Conservation (phyloP, 306 rosid species). For the Geum urbanum region DNA sequence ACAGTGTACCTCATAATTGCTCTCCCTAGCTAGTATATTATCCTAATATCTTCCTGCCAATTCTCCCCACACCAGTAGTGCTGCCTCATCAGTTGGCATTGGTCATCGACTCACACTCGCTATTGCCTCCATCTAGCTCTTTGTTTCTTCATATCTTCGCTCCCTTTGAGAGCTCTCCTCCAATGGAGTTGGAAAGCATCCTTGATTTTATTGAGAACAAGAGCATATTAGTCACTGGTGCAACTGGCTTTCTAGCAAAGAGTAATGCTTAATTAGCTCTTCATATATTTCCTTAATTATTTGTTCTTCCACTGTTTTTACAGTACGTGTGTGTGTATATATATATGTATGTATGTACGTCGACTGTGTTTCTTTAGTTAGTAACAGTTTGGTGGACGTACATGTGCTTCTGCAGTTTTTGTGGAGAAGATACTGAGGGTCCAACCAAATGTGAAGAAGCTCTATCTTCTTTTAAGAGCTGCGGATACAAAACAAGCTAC, state of each 20-base stretch:
- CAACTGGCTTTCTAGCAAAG: constrained; percentile 71
- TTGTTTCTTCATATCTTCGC: neutral
- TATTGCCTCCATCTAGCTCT: neutral
- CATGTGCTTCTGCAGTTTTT: constrained; percentile 40
- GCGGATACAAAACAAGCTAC: constrained; percentile 45
- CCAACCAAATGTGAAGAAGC: constrained; percentile 73
- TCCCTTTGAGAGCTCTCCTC: neutral
- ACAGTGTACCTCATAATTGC: constrained; percentile 9
- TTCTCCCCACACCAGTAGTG: neutral
- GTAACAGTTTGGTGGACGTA: neutral
- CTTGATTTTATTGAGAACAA: constrained; percentile 46
- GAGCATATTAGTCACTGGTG: constrained; percentile 58
- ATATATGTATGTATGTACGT: neutral
- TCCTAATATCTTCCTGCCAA: neutral
- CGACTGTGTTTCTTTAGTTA: neutral
- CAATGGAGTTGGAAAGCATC: constrained; percentile 66
- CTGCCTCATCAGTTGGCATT: neutral
- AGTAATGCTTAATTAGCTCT: constrained; percentile 26
- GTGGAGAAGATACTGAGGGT: constrained; percentile 73
- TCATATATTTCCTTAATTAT: neutral
- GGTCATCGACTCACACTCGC: neutral
- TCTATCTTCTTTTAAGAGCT: constrained; percentile 71
- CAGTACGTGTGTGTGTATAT: neutral
- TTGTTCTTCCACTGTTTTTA: neutral
- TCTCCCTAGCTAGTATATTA: neutral